phyloP scores from a whole-genome alignment of 768 basidiomycete species.

The Psilocybe azurescens region DNA sequence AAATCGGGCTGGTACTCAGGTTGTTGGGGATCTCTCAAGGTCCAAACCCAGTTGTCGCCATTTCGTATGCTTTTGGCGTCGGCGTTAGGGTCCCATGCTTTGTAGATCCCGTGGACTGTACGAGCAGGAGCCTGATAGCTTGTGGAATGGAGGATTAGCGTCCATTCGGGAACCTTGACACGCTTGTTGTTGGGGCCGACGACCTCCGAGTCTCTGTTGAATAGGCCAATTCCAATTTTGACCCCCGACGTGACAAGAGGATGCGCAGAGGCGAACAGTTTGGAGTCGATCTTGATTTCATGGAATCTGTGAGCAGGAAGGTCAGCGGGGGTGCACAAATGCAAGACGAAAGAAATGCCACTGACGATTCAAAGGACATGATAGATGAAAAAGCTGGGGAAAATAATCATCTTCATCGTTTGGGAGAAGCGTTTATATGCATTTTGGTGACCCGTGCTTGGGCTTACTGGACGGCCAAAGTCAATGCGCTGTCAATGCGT shows the following conservation, averaged over 20 bases:
- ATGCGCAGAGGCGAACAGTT: neutral
- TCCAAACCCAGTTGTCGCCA: neutral
- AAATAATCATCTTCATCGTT: too few relatives aligned
- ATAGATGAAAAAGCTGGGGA: too few relatives aligned
- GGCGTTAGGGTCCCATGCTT: neutral
- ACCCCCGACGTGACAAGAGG: neutral
- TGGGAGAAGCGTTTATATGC: too few relatives aligned
- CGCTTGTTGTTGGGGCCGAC: neutral
- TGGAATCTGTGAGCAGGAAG: neutral
- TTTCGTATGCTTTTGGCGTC: neutral
- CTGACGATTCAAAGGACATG: neutral
- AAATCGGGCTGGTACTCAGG: neutral
- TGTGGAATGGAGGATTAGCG: neutral
- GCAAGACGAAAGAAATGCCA: neutral
- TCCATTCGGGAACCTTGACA: neutral
- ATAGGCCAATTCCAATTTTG: neutral
- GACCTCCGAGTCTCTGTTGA: neutral
- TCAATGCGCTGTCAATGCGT: too few relatives aligned
- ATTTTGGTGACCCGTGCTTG: too few relatives aligned
- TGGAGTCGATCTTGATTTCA: neutral
- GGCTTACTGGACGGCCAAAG: too few relatives aligned
- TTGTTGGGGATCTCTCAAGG: neutral
- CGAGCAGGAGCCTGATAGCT: neutral
- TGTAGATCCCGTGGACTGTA: neutral
- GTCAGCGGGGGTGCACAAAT: neutral